Evolutionary conservation across 1,284 basidiomycete genomes (phyloP).

Genomic region (Puccinia polysora): DNA sequence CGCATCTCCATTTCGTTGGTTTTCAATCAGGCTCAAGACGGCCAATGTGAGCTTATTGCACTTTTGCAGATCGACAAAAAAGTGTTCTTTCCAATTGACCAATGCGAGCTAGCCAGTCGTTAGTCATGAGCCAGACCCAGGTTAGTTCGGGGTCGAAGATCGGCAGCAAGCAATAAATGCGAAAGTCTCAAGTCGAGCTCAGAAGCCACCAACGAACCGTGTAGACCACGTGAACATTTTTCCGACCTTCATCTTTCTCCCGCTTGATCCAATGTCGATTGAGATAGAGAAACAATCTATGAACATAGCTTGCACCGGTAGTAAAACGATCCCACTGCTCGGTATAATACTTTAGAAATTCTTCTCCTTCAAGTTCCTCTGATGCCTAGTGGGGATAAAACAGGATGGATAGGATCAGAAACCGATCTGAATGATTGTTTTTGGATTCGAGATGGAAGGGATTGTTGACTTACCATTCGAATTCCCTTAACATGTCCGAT

Average conservation of each 20-base stretch:
- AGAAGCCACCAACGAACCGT: conserved; percentile 63
- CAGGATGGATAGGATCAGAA: conserved; percentile 38
- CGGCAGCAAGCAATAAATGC: background rate
- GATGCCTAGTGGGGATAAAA: conserved; percentile 60
- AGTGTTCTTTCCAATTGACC: conserved; percentile 88
- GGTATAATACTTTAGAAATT: conserved; percentile 84
- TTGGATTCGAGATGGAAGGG: conserved; percentile 32
- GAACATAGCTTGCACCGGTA: conserved; percentile 86
- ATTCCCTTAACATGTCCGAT: conserved; percentile 68
- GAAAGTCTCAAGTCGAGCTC: background rate
- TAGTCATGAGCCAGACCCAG: background rate
- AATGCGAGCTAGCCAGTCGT: conserved; percentile 69
- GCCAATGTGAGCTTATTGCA: conserved; percentile 78
- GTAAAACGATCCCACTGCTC: conserved; percentile 94
- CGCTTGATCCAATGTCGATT: conserved; percentile 97
- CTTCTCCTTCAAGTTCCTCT: conserved; percentile 75
- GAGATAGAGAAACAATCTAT: conserved; percentile 45
- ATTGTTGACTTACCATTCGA: conserved; percentile 59
- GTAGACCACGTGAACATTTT: conserved; percentile 90
- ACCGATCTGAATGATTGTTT: conserved; percentile 23
- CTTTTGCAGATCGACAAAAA: conserved; percentile 83
- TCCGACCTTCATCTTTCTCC: conserved; percentile 94
- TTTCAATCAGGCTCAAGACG: conserved; percentile 80
- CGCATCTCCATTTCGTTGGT: conserved; percentile 87
- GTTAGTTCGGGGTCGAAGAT: background rate